Conservation (phyloP, 495 filamentous ascomycete genomes). For the Aspergillus affinis region DNA sequence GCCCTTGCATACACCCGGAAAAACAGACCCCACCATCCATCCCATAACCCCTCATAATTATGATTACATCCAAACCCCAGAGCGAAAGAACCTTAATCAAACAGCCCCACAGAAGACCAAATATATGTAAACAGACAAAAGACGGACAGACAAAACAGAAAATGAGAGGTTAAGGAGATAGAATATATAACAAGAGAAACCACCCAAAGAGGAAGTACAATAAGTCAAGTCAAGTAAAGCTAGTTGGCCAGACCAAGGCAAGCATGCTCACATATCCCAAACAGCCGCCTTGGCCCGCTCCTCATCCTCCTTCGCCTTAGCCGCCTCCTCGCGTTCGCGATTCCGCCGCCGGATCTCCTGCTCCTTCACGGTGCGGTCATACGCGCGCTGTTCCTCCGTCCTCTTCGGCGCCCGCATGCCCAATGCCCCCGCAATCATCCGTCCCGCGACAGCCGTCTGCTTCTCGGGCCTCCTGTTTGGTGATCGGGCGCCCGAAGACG, state of each 20-base stretch:
- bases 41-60: not conserved
- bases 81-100: not conserved
- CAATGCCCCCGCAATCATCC: slow-evolving; percentile 87
- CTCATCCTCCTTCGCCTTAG: slow-evolving; percentile 62
- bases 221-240: slow-evolving; percentile 10
- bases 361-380: slow-evolving; percentile 79
- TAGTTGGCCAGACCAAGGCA: slow-evolving; percentile 9
- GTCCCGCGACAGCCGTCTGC: slow-evolving; percentile 83
- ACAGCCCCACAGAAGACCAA: not conserved
- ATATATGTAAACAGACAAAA: not conserved
- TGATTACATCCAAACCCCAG: not conserved
- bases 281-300: slow-evolving; percentile 71
- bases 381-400: slow-evolving; percentile 86
- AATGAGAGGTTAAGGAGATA: not conserved
- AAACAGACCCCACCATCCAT: not conserved
- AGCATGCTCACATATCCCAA: slow-evolving; percentile 69
- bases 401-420: slow-evolving; percentile 76
- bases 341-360: slow-evolving; percentile 80
- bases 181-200: slow-evolving; percentile 10
- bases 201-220: slow-evolving; percentile 14
- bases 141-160: not conserved
- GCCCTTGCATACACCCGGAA: not conserved
- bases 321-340: slow-evolving; percentile 65
- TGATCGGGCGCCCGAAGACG: slow-evolving; percentile 8
- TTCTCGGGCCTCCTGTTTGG: slow-evolving; percentile 69